Percentiles rank a stretch among this genome's conserved stretches.
Evolutionary conservation across 1,284 basidiomycete species (phyloP).

Genomic region (Coniferiporia weirii): DNA sequence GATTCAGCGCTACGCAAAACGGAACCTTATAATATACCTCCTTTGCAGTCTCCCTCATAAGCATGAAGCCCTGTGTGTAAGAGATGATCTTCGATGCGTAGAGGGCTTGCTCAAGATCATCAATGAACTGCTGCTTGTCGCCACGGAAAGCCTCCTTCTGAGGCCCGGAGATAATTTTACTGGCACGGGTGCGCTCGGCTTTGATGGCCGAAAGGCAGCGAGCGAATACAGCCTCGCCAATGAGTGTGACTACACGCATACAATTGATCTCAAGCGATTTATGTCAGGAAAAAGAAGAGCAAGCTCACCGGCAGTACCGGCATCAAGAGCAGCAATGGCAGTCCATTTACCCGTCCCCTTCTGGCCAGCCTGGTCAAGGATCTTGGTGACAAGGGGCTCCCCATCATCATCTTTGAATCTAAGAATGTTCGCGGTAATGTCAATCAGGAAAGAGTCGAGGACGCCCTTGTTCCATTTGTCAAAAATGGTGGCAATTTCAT

Average conservation of each 20-base stretch:
- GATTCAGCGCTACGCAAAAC: constrained; percentile 27
- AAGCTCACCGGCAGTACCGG: constrained; percentile 76
- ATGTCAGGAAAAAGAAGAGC: background rate
- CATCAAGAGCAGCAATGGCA: constrained; percentile 95
- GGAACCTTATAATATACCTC: constrained; percentile 56
- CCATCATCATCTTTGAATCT: constrained; percentile 97
- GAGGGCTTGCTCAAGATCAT: constrained; percentile 97
- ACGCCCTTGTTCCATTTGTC: constrained; percentile 97
- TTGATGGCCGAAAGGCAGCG: constrained; percentile 98
- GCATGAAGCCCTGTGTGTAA: constrained; percentile 99
- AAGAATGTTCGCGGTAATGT: constrained; percentile 95
- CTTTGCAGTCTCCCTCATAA: constrained; percentile 97
- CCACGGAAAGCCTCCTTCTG: constrained; percentile 92
- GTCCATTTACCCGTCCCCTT: constrained; percentile 99
- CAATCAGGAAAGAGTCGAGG: constrained; percentile 98
- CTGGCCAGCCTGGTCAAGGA: constrained; percentile 94
- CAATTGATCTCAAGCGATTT: background rate
- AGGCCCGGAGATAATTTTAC: constrained; percentile 87
- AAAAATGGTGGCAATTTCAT: constrained; percentile 90
- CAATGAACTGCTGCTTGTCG: constrained; percentile 98
- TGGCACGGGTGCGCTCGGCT: constrained; percentile 92
- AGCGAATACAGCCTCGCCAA: constrained; percentile 99
- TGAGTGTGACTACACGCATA: constrained; percentile 77
- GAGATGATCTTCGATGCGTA: constrained; percentile 99
- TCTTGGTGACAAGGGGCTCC: constrained; percentile 85